Conservation (phyloP, 2,329 filamentous ascomycete species). For the Beauveria brongniartii region DNA sequence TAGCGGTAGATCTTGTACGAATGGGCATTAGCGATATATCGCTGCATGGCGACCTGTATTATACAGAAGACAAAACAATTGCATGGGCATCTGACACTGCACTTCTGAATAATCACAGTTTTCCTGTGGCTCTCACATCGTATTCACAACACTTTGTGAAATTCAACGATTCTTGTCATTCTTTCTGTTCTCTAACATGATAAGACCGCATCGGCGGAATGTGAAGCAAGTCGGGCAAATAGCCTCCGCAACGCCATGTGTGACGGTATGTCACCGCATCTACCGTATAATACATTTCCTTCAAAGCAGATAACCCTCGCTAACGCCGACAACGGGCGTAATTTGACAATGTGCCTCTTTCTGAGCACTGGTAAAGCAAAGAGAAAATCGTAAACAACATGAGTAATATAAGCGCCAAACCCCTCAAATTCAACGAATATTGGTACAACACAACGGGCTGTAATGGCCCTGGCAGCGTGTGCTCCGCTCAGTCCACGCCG, state of each 20-base stretch:
- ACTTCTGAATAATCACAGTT: background rate
- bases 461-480: constrained; percentile 25
- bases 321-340: background rate
- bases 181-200: background rate
- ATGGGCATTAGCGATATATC: constrained; percentile 7
- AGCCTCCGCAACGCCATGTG: constrained; percentile 2
- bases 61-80: background rate
- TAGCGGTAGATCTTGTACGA: constrained; percentile 1
- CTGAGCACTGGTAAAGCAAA: background rate
- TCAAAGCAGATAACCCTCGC: background rate
- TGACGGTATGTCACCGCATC: background rate
- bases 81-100: background rate
- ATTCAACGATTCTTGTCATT: background rate
- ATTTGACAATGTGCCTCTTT: background rate
- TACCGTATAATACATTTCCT: background rate
- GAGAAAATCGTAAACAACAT: background rate
- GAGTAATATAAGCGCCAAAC: background rate
- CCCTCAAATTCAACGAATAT: background rate
- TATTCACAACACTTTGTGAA: background rate
- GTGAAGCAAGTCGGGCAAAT: background rate
- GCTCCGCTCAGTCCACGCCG: constrained; percentile 65
- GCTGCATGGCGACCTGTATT: constrained; percentile 8
- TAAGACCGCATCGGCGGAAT: background rate
- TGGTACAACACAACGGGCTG: background rate
- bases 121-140: background rate